Evolutionary conservation across 1,139 yeast genomes (phyloP).

Genomic region (Hyphopichia wangnamkhiaoensis): DNA sequence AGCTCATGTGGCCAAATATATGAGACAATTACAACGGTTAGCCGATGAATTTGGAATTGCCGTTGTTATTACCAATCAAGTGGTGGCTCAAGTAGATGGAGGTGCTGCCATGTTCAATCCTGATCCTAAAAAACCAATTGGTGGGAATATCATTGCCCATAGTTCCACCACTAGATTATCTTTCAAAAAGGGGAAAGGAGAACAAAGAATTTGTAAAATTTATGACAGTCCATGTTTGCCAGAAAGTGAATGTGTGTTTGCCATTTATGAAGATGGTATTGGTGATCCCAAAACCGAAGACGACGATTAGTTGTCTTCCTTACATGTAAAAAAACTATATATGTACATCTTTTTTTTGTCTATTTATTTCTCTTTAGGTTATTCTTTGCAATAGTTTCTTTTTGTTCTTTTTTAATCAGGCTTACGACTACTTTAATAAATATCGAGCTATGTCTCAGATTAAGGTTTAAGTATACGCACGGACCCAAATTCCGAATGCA

Average conservation of each 20-base stretch:
- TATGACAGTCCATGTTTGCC: constrained; percentile 96
- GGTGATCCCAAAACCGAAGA: constrained; percentile 93
- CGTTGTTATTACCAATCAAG: constrained; percentile 97
- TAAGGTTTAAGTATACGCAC: too few relatives aligned
- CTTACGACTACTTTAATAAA: too few relatives aligned
- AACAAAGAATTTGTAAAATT: constrained; percentile 89
- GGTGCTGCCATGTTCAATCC: constrained; percentile 80
- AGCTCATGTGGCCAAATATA: constrained; percentile 87
- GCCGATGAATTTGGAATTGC: constrained; percentile 99
- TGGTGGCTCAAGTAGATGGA: constrained; percentile 97
- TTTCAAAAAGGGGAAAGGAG: constrained; percentile 87
- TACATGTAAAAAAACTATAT: too few relatives aligned
- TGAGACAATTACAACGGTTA: constrained; percentile 86
- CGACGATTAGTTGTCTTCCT: constrained; percentile 20
- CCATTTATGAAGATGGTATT: constrained; percentile 94
- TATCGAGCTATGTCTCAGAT: too few relatives aligned
- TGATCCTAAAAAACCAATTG: constrained; percentile 99
- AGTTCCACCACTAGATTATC: constrained; percentile 91
- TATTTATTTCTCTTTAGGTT: neutral
- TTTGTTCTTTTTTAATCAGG: neutral
- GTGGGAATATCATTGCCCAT: constrained; percentile 98
- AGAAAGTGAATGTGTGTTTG: constrained; percentile 92
- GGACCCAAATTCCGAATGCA: too few relatives aligned
- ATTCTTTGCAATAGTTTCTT: neutral
- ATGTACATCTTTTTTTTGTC: neutral